phyloP scores from a whole-genome alignment of 2,329 filamentous ascomycete species.

The Ophiostoma himal-ulmi region DNA sequence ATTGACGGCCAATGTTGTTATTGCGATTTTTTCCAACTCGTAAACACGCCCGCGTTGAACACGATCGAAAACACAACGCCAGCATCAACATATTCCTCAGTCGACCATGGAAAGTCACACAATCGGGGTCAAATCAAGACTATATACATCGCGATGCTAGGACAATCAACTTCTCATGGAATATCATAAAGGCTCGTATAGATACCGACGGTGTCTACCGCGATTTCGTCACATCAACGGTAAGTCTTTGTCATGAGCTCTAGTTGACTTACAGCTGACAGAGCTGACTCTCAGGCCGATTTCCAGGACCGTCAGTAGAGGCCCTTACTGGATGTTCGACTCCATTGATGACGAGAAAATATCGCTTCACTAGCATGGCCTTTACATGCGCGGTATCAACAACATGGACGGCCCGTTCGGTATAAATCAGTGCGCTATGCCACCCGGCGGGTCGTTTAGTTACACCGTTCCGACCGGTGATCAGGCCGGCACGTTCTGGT shows the following conservation, averaged over 20 bases:
- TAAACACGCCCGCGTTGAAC: not conserved
- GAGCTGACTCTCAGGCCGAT: conserved; percentile 28
- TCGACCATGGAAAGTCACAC: not conserved
- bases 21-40: not conserved
- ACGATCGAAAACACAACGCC: no score
- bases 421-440: conserved; percentile 62
- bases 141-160: conserved; percentile 36
- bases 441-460: conserved; percentile 55
- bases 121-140: conserved; percentile 28
- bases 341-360: conserved; percentile 37
- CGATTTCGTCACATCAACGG: conserved; percentile 46
- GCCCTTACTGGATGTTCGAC: conserved; percentile 43
- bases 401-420: conserved; percentile 66
- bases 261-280: not conserved
- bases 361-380: conserved; percentile 44
- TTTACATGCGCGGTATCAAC: conserved; percentile 33
- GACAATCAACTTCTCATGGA: conserved; percentile 38
- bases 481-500: conserved; percentile 39
- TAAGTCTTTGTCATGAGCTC: conserved; percentile 23
- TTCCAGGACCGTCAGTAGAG: conserved; percentile 47
- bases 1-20: not conserved
- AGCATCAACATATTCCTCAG: not conserved
- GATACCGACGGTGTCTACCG: conserved; percentile 48
- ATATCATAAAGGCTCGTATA: conserved; percentile 35
- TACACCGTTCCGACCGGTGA: conserved; percentile 39